A percentile compares a stretch with the other conserved stretches of the same genome.
These are phyloP conservation scores for Ormosia semicastrata DNA, from an alignment of 306 rosid species.

Conservation along the genomic window DNA sequence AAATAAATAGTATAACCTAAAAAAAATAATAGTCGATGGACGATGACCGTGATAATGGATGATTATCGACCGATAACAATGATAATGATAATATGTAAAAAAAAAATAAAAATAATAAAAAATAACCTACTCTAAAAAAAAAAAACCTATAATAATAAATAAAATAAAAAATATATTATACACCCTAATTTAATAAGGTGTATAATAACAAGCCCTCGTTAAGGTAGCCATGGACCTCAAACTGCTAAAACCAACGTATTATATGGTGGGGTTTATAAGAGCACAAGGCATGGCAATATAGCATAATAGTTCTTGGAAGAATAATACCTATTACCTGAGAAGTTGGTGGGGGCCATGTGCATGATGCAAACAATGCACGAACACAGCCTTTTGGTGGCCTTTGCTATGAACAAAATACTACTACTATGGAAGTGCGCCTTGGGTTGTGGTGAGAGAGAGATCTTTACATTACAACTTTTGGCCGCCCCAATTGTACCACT, in stretches of 20 bases:
- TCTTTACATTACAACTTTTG: constrained; percentile 36
- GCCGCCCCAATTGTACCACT: constrained; percentile 44
- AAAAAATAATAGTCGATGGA: too few relatives aligned
- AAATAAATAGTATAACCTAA: too few relatives aligned
- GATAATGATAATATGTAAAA: too few relatives aligned
- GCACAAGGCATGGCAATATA: constrained; percentile 10
- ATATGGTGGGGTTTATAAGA: neutral
- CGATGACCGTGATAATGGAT: too few relatives aligned
- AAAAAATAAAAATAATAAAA: too few relatives aligned
- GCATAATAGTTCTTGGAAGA: constrained; percentile 1
- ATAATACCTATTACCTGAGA: neutral
- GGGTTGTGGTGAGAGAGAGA: constrained; percentile 29
- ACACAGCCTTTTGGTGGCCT: neutral
- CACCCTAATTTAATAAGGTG: too few relatives aligned
- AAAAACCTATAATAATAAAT: too few relatives aligned
- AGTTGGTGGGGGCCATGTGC: constrained; percentile 40
- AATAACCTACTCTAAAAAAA: too few relatives aligned
- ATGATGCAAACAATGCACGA: constrained; percentile 18
- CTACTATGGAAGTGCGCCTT: constrained; percentile 19
- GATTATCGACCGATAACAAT: too few relatives aligned
- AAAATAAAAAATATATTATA: too few relatives aligned
- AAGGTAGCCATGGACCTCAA: neutral
- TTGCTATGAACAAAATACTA: constrained; percentile 18
- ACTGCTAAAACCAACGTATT: neutral
- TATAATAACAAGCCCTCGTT: too few relatives aligned